Conservation (phyloP, 768 basidiomycete species). For the Lactarius trivialis region DNA sequence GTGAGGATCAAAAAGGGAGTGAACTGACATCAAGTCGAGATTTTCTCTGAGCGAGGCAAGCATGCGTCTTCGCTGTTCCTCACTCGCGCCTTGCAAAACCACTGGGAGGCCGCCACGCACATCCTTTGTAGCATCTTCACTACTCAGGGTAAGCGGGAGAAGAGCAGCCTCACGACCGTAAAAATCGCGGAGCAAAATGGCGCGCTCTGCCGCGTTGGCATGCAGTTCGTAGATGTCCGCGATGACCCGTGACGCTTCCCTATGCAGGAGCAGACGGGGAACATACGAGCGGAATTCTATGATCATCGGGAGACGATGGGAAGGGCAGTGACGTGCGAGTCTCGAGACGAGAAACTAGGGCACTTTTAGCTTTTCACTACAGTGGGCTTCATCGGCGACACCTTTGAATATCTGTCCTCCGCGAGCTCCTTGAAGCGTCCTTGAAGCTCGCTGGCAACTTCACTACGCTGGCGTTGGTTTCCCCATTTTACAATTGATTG, state of each 20-base stretch:
- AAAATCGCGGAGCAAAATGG: constrained; percentile 75
- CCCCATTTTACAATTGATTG: constrained; percentile 82
- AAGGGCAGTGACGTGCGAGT: constrained; percentile 67
- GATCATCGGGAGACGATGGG: constrained; percentile 69
- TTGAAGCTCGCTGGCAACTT: constrained; percentile 77
- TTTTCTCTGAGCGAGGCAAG: constrained; percentile 66
- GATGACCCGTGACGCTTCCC: constrained; percentile 76
- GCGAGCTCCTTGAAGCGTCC: constrained; percentile 72
- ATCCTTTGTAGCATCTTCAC: constrained; percentile 54
- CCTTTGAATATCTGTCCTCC: constrained; percentile 89
- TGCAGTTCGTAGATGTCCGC: constrained; percentile 88
- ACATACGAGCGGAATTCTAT: constrained; percentile 73
- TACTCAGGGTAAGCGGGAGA: constrained; percentile 45
- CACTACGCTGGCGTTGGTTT: constrained; percentile 61
- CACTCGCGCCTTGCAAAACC: constrained; percentile 56
- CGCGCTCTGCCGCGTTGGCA: constrained; percentile 77
- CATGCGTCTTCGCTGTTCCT: constrained; percentile 60
- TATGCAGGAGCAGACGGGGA: constrained; percentile 72
- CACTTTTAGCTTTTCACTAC: constrained; percentile 2
- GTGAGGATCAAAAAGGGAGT: background rate
- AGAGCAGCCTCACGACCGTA: constrained; percentile 84
- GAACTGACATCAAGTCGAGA: constrained; percentile 62
- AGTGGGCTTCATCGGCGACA: constrained; percentile 25
- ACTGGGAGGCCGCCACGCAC: constrained; percentile 63
- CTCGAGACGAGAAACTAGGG: constrained; percentile 73